Conservation (phyloP, 768 basidiomycete species). For the Dacryopinax spathularia region DNA sequence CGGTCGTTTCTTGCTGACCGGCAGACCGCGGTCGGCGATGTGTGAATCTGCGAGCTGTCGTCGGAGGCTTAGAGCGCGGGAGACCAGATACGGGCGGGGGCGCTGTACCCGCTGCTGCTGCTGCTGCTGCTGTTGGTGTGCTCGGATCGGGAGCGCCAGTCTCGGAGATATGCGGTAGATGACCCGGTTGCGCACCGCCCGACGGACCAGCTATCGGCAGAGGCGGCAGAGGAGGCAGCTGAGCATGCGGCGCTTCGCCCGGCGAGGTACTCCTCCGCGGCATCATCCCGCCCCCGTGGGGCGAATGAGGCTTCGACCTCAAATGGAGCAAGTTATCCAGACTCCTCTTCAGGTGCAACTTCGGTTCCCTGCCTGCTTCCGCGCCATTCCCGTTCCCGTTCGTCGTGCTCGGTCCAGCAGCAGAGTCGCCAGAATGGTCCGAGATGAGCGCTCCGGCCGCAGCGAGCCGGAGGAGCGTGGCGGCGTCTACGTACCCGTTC, state of each 20-base stretch:
- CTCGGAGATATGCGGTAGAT: not conserved
- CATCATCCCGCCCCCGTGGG: not conserved
- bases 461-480: conserved; percentile 39
- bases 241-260: not conserved
- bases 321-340: conserved; percentile 57
- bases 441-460: not conserved
- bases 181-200: not conserved
- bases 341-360: conserved; percentile 61
- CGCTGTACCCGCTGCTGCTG: not conserved
- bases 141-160: not conserved
- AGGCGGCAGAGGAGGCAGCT: not conserved
- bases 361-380: not conserved
- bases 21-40: not conserved
- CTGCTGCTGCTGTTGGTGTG: not conserved
- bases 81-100: not conserved
- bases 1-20: not conserved
- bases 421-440: not conserved
- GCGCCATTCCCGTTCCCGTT: not conserved
- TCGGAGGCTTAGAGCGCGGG: not conserved
- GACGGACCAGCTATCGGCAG: too few relatives aligned
- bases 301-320: conserved; percentile 13
- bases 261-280: conserved; percentile 7
- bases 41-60: not conserved
- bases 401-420: not conserved
- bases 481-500: conserved; percentile 68